Conservation (phyloP, 768 basidiomycete species). For the Pisolithus orientalis region DNA sequence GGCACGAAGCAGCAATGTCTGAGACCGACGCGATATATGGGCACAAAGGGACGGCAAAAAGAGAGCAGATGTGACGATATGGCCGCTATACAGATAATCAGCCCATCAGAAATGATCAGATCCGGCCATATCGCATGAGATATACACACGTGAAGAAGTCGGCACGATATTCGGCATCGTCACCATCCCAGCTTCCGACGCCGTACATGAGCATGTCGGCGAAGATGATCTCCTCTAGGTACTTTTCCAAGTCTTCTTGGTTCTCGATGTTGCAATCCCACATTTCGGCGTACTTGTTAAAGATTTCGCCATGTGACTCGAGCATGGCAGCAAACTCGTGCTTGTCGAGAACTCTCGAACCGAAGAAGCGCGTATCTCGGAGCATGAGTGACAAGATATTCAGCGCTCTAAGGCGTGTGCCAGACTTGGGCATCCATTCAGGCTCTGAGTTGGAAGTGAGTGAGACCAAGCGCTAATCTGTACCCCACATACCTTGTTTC, state of each 20-base stretch:
- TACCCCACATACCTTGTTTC: constrained; percentile 8
- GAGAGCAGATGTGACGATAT: constrained; percentile 61
- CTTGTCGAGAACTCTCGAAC: constrained; percentile 23
- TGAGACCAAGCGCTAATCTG: not conserved
- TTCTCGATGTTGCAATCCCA: constrained; percentile 39
- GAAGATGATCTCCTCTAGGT: constrained; percentile 62
- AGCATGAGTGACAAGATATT: constrained; percentile 50
- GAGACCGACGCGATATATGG: constrained; percentile 50
- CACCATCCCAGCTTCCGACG: constrained; percentile 44
- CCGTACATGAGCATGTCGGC: constrained; percentile 52
- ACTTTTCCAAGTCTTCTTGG: constrained; percentile 37
- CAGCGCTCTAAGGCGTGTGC: constrained; percentile 38
- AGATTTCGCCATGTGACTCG: constrained; percentile 31
- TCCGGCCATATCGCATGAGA: constrained; percentile 7
- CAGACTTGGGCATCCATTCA: constrained; percentile 19
- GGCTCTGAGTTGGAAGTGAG: constrained; percentile 8
- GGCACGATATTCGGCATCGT: constrained; percentile 39
- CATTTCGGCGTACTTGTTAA: constrained; percentile 37
- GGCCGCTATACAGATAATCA: constrained; percentile 43
- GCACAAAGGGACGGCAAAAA: constrained; percentile 51
- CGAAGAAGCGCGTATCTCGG: constrained; percentile 38
- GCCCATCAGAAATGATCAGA: constrained; percentile 2
- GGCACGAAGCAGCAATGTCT: constrained; percentile 47
- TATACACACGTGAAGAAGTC: constrained; percentile 60
- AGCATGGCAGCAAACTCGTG: constrained; percentile 31